Evolutionary conservation across 305 asterid genomes (phyloP).

Genomic region (Fraxinus latifolia): DNA sequence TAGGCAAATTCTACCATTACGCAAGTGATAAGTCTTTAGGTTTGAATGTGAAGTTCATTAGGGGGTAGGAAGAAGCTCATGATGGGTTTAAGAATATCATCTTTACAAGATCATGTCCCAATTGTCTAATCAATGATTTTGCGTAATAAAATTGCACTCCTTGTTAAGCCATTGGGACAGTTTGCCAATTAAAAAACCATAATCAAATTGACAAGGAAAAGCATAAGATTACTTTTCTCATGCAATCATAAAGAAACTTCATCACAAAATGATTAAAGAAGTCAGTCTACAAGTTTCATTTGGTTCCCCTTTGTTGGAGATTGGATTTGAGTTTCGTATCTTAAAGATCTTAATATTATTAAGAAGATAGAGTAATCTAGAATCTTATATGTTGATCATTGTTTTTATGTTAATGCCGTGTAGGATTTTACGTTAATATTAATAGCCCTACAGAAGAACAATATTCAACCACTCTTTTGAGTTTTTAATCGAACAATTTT

Average conservation of each 20-base stretch:
- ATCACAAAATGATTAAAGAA: neutral
- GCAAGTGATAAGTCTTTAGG: neutral
- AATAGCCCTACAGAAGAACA: neutral
- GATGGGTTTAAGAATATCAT: neutral
- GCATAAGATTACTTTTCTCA: neutral
- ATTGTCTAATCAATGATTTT: neutral
- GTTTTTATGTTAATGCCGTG: no score
- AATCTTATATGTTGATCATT: no score
- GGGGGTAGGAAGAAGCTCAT: neutral
- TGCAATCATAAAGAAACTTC: no score
- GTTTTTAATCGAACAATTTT: neutral
- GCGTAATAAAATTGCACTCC: neutral
- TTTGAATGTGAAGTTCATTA: neutral
- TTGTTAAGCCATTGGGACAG: neutral
- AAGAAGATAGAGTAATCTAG: neutral
- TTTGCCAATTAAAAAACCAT: no score
- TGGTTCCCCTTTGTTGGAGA: neutral
- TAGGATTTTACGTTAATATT: neutral
- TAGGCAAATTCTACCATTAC: neutral
- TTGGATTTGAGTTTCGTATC: neutral
- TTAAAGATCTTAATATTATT: neutral
- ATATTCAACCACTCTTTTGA: neutral
- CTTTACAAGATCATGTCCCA: neutral
- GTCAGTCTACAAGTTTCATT: neutral
- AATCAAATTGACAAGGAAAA: neutral